Percentiles rank a stretch among this genome's conserved stretches.
Evolutionary conservation across 2,329 filamentous ascomycete genomes (phyloP).

Genomic region (Achaetomium macrosporum): DNA sequence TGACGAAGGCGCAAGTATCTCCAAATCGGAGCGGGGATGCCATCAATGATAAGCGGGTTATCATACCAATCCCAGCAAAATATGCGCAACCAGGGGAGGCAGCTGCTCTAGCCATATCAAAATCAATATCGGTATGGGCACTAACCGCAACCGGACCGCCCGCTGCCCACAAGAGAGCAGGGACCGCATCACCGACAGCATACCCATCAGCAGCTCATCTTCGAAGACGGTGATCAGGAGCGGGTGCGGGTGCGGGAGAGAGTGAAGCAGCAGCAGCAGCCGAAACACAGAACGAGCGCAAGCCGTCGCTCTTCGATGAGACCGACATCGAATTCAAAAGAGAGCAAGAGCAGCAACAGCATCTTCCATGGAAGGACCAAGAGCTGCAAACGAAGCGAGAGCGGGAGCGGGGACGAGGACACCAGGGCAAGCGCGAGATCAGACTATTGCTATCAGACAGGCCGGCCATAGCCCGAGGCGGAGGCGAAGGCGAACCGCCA

Average conservation of each 20-base stretch:
- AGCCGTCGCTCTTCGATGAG: background rate
- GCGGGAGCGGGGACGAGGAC: background rate
- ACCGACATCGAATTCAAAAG: background rate
- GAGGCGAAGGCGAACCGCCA: background rate
- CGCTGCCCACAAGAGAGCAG: constrained; percentile 12
- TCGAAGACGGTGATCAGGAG: constrained; percentile 13
- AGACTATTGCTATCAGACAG: too few species aligned
- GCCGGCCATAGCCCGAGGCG: too few species aligned
- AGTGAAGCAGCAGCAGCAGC: background rate
- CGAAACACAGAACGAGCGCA: background rate
- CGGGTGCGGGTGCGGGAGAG: background rate
- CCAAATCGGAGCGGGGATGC: background rate
- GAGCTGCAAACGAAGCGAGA: background rate
- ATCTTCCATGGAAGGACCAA: background rate
- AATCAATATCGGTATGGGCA: background rate
- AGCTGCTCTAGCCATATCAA: background rate
- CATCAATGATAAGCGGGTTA: background rate
- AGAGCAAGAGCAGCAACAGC: background rate
- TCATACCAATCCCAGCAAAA: background rate
- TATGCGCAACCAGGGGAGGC: constrained; percentile 1
- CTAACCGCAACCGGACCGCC: constrained; percentile 9
- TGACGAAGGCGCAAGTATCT: background rate
- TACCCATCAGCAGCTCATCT: constrained; percentile 25
- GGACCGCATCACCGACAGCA: constrained; percentile 24
- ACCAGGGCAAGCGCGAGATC: background rate